Percentiles rank a stretch among this genome's conserved stretches.
phyloP scores from a whole-genome alignment of 805 yeast genomes.

The Starmera quercuum region DNA sequence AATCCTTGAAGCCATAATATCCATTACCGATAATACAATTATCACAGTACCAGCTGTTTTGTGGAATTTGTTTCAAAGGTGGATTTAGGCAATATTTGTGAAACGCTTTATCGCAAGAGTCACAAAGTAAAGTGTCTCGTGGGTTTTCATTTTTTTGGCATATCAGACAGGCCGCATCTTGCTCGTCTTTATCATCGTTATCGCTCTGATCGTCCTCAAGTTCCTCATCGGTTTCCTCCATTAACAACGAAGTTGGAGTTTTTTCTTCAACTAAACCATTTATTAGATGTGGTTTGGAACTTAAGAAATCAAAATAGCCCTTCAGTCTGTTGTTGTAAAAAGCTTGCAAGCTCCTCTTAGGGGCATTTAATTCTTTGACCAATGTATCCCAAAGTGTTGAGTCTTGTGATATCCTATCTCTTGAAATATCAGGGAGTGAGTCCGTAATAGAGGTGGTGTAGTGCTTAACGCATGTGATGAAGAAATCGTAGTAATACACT shows the following conservation, averaged over 20 bases:
- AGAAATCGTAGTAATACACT: conserved; percentile 31
- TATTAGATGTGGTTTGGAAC: conserved; percentile 16
- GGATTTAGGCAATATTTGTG: conserved; percentile 65
- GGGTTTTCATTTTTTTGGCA: conserved; percentile 44
- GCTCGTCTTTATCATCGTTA: conserved; percentile 11
- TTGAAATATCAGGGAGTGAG: conserved; percentile 5
- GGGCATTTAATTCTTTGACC: conserved; percentile 6
- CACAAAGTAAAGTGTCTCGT: conserved; percentile 50
- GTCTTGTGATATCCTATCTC: conserved; percentile 4
- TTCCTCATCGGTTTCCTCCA: conserved; percentile 10
- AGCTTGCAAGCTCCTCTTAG: conserved; percentile 7
- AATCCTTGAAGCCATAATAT: conserved; percentile 80
- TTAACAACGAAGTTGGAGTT: conserved; percentile 25
- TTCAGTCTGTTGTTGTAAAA: conserved; percentile 20
- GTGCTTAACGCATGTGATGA: conserved; percentile 24
- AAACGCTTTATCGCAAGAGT: conserved; percentile 63
- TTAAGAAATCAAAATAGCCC: conserved; percentile 26
- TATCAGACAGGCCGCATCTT: conserved; percentile 27
- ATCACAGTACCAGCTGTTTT: conserved; percentile 72
- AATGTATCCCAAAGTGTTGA: conserved; percentile 21
- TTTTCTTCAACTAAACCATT: conserved; percentile 16
- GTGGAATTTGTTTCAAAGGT: conserved; percentile 43
- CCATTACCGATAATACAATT: conserved; percentile 82
- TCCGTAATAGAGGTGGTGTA: conserved; percentile 1
- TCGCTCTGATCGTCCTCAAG: conserved; percentile 4